A percentile compares a stretch with the other conserved stretches of the same genome.
Evolutionary conservation across 148 eudicot genomes (phyloP).

Genomic region (Chenopodium quinoa): DNA sequence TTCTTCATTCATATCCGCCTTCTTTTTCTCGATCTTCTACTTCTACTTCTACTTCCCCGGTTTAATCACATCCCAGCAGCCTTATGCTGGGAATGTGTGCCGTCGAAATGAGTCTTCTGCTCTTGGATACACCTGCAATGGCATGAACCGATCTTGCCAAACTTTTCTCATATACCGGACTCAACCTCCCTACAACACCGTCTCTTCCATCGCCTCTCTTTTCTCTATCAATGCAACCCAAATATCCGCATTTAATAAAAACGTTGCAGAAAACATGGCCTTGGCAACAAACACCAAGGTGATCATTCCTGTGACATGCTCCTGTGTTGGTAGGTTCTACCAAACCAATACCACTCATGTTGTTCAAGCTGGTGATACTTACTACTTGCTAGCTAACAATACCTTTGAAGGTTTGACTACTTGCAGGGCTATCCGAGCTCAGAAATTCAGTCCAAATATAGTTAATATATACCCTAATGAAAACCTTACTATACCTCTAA

Average conservation of each 20-base stretch:
- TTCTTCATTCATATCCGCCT: not conserved
- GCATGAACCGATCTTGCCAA: conserved; percentile 48
- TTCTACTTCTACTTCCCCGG: conserved; percentile 2
- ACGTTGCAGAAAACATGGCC: conserved; percentile 30
- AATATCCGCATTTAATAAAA: conserved; percentile 49
- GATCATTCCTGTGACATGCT: conserved; percentile 70
- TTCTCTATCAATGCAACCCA: conserved; percentile 36
- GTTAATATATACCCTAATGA: conserved; percentile 31
- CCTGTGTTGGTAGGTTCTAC: conserved; percentile 65
- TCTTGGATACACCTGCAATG: conserved; percentile 77
- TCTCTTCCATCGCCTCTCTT: conserved; percentile 57
- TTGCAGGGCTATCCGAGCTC: conserved; percentile 54
- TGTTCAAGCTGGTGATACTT: conserved; percentile 30
- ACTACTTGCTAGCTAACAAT: conserved; percentile 39
- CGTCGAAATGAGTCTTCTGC: conserved; percentile 31
- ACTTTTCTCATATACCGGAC: conserved; percentile 69
- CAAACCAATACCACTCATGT: conserved; percentile 56
- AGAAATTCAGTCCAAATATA: conserved; percentile 31
- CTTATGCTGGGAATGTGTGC: conserved; percentile 48
- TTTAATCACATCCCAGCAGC: conserved; percentile 54
- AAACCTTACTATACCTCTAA: conserved; percentile 55
- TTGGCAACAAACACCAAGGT: conserved; percentile 45
- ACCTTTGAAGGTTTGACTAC: conserved; percentile 70
- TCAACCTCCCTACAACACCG: conserved; percentile 44
- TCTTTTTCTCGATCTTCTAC: conserved; percentile 12